These are phyloP conservation scores for Yamadazyma taylorii DNA, from an alignment of 1,139 yeast species.

Conservation along the genomic window DNA sequence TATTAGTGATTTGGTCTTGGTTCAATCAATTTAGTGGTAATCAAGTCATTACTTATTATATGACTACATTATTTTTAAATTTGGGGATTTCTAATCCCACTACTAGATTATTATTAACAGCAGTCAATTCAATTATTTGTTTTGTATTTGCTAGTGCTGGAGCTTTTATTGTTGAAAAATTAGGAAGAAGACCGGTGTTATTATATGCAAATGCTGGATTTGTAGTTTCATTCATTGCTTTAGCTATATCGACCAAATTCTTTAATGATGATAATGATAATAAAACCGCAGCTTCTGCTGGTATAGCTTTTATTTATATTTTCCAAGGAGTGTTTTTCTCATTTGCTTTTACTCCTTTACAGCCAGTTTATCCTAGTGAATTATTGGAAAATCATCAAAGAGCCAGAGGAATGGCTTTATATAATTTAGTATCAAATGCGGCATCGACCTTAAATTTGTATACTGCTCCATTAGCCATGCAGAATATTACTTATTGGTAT, in stretches of 20 bases:
- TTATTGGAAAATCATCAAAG: constrained; percentile 19
- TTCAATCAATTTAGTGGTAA: constrained; percentile 15
- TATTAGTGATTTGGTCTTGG: constrained; percentile 4
- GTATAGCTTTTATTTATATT: constrained; percentile 20
- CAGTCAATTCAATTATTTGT: constrained; percentile 17
- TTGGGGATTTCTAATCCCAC: constrained; percentile 20
- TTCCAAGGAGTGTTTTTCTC: constrained; percentile 21
- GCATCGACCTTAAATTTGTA: constrained; percentile 20
- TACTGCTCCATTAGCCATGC: constrained; percentile 23
- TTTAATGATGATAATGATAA: constrained; percentile 14
- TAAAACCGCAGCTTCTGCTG: constrained; percentile 10
- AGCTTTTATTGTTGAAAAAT: constrained; percentile 15
- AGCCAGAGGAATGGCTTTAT: constrained; percentile 18
- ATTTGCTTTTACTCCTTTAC: constrained; percentile 22
- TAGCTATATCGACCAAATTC: constrained; percentile 17
- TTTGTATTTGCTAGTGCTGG: constrained; percentile 18
- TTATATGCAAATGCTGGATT: constrained; percentile 18
- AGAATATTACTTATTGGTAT: constrained; percentile 21
- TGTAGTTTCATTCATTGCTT: constrained; percentile 16
- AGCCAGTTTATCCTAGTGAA: constrained; percentile 22
- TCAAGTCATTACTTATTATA: constrained; percentile 21
- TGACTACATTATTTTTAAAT: constrained; percentile 19
- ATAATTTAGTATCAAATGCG: constrained; percentile 16
- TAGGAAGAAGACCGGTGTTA: constrained; percentile 22
- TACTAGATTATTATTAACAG: constrained; percentile 20